These are phyloP conservation scores for Dictyostelium citrinum DNA, from an alignment of 78 protist genomes.

Conservation along the genomic window DNA sequence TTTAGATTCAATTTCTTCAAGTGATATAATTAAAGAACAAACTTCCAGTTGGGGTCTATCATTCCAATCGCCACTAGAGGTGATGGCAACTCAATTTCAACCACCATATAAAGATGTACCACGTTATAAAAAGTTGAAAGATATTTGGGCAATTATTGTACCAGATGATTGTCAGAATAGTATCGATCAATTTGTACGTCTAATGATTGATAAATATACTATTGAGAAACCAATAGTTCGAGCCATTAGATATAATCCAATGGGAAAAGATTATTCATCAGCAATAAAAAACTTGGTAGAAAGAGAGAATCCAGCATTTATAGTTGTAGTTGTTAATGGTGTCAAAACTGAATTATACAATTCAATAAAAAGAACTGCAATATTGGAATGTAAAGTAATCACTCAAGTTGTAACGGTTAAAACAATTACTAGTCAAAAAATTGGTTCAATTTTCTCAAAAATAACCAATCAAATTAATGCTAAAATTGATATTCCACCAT, in stretches of 20 bases:
- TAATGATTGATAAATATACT: neutral
- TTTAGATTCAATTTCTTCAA: neutral
- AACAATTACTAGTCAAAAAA: neutral
- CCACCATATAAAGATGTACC: neutral
- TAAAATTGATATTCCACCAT: slow-evolving; percentile 30
- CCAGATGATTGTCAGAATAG: neutral
- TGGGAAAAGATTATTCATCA: neutral
- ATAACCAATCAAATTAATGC: neutral
- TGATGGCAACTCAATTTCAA: neutral
- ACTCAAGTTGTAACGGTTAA: neutral
- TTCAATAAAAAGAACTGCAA: neutral
- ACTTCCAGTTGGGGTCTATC: neutral
- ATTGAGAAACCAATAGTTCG: neutral
- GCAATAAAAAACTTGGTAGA: neutral
- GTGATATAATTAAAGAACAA: neutral
- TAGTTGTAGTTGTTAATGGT: neutral
- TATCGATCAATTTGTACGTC: neutral
- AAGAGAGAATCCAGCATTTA: neutral
- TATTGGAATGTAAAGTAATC: slow-evolving; percentile 22
- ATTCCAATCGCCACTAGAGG: neutral
- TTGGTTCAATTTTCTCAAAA: neutral
- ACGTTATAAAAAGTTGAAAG: neutral
- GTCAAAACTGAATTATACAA: neutral
- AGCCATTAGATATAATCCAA: neutral
- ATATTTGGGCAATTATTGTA: neutral